Conservation (phyloP, 352 stramenopile genomes). For the Phytopythium ostracodes region DNA sequence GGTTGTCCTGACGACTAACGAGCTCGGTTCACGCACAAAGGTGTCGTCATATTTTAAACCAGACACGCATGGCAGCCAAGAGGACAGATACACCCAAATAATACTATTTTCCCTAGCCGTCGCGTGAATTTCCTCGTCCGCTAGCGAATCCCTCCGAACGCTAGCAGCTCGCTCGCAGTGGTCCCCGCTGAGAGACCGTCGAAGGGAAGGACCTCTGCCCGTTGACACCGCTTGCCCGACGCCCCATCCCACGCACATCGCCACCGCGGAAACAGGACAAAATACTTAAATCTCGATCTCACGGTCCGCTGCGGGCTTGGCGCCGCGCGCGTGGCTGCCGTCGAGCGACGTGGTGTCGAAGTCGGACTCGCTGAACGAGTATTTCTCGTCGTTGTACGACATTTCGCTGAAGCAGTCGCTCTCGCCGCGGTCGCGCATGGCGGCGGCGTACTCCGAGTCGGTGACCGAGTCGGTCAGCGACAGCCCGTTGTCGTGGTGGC, state of each 20-base stretch:
- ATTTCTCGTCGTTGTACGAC: conserved; percentile 83
- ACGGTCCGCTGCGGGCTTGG: conserved; percentile 23
- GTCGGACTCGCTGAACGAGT: conserved; percentile 58
- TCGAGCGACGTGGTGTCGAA: conserved; percentile 30
- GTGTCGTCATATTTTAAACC: background rate
- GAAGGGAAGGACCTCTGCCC: too few relatives aligned
- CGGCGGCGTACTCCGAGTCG: conserved; percentile 64
- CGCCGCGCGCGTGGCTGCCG: conserved; percentile 29
- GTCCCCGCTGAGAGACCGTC: too few relatives aligned
- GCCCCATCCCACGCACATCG: background rate
- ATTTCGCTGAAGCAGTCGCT: conserved; percentile 77
- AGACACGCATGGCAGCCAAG: background rate
- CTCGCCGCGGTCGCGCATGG: conserved; percentile 39
- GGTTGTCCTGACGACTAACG: background rate
- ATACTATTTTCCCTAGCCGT: conserved; percentile 3
- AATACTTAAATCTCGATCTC: conserved; percentile 65
- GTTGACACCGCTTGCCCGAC: background rate
- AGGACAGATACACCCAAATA: background rate
- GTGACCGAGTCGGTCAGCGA: conserved; percentile 55
- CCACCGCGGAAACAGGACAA: background rate
- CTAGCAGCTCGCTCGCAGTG: too few relatives aligned
- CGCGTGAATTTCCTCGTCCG: background rate
- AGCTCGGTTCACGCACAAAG: too few relatives aligned
- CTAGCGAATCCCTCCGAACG: too few relatives aligned
- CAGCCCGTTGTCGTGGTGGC: conserved; percentile 20